Base-by-base conservation (phyloP, 1,284 basidiomycete genomes). In the Ganoderma sinense region DNA sequence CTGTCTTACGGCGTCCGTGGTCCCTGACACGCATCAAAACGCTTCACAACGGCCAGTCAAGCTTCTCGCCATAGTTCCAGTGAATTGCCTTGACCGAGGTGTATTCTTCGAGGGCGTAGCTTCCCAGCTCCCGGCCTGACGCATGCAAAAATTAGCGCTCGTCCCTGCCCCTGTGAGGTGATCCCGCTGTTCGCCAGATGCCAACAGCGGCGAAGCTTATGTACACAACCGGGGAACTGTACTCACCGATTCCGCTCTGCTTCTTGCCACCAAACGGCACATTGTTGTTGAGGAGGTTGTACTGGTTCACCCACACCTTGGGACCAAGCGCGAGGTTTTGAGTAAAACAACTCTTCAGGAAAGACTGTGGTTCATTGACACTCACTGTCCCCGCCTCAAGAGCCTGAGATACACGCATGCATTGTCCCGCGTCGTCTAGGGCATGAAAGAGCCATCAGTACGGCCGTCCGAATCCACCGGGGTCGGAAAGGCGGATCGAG, bases 181-280 rank as follows among this genome's bases (percentile, higher is more conserved):
- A 74, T 68, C 72, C 72, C 67, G 68, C 71, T 67, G 63, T 69
- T 69, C 59, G 58, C 62, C 56, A 59, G 69, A 71, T 66, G 71
- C 67, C 65, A 69, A 71, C 70, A 68, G 56, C 64, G 69, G 64
- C 53, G 45, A 31, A 23, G 53, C 20, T 39, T 26, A 26, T n/a
- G 40, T 26, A 62, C 29, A 36, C 23, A n/a, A 56, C 4, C 20
- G 31, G 51, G 45, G 29, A 69, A 64, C 58, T 53, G 45, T 16
- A 75, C 80, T 71, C 68, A 86, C 92, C 92, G 68, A 91, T 88
- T 23, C 92, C 92, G 69, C 87, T 89, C 77, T 91, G 91, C 82
- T 97, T 97, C 85, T 95, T 97, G 18, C 97, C 97, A 31, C 97
- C 97, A 76, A 98, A 98, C 0, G 97, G 96, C 48, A 95, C 94